Evolutionary conservation across 768 basidiomycete genomes (phyloP).

Genomic region (Paxillus ammoniavirescens): DNA sequence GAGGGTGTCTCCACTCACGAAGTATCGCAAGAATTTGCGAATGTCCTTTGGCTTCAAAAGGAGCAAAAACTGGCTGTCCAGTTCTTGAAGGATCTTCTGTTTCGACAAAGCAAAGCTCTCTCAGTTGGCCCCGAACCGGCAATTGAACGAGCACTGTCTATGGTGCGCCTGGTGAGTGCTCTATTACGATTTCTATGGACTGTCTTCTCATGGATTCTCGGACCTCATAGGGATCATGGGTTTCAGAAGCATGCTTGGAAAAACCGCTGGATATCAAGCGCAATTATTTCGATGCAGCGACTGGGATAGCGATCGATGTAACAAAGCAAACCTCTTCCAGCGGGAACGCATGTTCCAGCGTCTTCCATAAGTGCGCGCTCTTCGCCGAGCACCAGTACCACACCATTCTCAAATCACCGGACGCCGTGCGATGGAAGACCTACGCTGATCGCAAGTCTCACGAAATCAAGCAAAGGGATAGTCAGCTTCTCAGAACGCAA

Average conservation of each 20-base stretch:
- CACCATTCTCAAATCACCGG: constrained; percentile 64
- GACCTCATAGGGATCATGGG: constrained; percentile 79
- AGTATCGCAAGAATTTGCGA: constrained; percentile 79
- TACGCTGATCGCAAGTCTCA: constrained; percentile 71
- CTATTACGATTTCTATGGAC: neutral
- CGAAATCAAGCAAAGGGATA: constrained; percentile 60
- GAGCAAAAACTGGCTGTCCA: constrained; percentile 85
- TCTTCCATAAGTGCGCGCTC: constrained; percentile 80
- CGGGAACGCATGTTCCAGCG: constrained; percentile 43
- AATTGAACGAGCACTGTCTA: constrained; percentile 41
- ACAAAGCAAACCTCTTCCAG: constrained; percentile 20
- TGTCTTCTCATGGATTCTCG: neutral
- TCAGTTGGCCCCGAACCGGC: constrained; percentile 11
- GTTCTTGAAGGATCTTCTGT: constrained; percentile 48
- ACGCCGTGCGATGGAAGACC: constrained; percentile 63
- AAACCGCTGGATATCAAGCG: constrained; percentile 69
- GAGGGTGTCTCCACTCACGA: constrained; percentile 45
- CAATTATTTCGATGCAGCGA: constrained; percentile 70
- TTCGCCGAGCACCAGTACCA: constrained; percentile 91
- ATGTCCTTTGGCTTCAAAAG: constrained; percentile 84
- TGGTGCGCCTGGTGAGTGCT: constrained; percentile 63
- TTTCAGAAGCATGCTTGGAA: constrained; percentile 79
- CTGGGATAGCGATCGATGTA: constrained; percentile 28
- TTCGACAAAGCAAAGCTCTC: constrained; percentile 12
- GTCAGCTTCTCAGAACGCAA: constrained; percentile 28